Conservation (phyloP, 345 rosid species). For the Lepidium didymum region DNA sequence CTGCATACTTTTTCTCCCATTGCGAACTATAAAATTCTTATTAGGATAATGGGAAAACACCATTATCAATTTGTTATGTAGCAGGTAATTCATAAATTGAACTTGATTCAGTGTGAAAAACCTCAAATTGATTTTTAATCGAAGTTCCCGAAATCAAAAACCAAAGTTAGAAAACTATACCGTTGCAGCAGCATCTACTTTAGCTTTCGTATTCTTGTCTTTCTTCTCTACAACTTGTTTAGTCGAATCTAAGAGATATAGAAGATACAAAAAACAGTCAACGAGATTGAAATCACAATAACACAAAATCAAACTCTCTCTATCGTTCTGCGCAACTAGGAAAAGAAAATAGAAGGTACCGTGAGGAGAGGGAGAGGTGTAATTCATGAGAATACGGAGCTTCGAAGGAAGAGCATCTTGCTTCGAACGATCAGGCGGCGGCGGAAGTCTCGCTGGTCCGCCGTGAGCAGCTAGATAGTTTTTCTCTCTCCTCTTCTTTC, state of each 20-base stretch:
- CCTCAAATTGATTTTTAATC: not conserved
- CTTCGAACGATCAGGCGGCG: constrained; percentile 70
- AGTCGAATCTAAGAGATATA: constrained; percentile 13
- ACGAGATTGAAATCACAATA: not conserved
- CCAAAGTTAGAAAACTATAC: not conserved
- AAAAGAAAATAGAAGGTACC: constrained; percentile 11
- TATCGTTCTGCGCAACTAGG: not conserved
- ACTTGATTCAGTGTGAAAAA: not conserved
- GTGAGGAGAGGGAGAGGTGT: constrained; percentile 29
- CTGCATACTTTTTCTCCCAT: not conserved
- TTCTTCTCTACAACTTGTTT: constrained; percentile 21
- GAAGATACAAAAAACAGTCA: not conserved
- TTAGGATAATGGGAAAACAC: not conserved
- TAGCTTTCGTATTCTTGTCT: not conserved
- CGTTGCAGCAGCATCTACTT: not conserved
- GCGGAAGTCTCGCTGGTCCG: constrained; percentile 62
- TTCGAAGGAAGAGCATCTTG: constrained; percentile 70
- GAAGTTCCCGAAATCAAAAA: not conserved
- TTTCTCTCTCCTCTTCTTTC: constrained; percentile 71
- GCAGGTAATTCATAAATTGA: not conserved
- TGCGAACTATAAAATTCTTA: not conserved
- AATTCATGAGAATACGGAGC: constrained; percentile 69
- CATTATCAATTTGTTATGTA: not conserved
- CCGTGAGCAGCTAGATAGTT: constrained; percentile 84
- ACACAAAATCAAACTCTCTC: not conserved